Base-by-base conservation (phyloP, 345 rosid genomes). In the Melaleuca alternifolia region DNA sequence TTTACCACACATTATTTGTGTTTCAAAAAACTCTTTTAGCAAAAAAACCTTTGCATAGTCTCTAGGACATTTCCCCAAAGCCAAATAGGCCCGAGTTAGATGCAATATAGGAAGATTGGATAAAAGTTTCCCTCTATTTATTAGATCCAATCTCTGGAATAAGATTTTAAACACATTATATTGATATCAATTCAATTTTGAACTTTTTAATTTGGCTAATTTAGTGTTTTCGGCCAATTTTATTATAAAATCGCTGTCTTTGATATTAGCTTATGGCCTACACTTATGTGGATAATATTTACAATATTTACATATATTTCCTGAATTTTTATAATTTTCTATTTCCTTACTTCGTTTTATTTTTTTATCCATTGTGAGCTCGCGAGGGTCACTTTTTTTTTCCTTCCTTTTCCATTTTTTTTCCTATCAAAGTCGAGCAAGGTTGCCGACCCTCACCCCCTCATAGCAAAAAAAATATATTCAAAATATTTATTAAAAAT, bases 181-280 rank as follows among this genome's bases (percentile, higher is more conserved):
- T 15, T 1, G 3, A 33, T 2, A 0, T 5, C 7, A 11, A 59
- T 59, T 59, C 1, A 6, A 0, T 5, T 5, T 26, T 59, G n/a
- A 59, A 59, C 2, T 11, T 11, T 26, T 57, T 1, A 26, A n/a
- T 59, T 59, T 59, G 6, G 33, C 1, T 11, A 59, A 59, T 26
- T 0, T 57, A 57, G 1, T 57, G 30, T 11, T 57, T 26, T 1
- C 12, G 1, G 12, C 7, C 7, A 57, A 26, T 62, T 62, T 28
- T 30, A 1, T 7, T 0, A 62, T 28, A 62, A 28, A 28, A 1
- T 0, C 1, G n/a, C n/a, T 16, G 2, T 30, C 1, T 5, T 30
- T 2, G 5, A 30, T 62, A 9, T 15, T 62, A 0, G 5, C 4
- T 4, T 3, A 62, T 4, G 76, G 41, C 2, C 6, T 1, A 62